Evolutionary conservation across 345 rosid genomes (phyloP).

Genomic region (Eucalyptus pauciflora): DNA sequence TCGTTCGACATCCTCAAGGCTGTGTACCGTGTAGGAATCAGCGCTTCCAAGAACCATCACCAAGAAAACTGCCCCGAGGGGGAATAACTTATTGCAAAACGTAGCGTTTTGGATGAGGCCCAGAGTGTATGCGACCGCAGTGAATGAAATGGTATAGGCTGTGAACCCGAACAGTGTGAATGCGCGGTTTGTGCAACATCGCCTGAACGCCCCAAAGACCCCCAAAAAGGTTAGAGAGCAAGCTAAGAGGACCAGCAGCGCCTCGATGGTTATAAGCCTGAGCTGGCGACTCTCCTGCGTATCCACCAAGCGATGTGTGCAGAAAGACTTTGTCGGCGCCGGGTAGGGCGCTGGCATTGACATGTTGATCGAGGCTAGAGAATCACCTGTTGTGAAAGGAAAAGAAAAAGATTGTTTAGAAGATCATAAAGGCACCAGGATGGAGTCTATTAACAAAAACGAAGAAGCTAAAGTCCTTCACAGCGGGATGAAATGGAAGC

Average conservation of each 20-base stretch:
- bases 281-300: neutral
- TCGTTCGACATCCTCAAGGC: neutral
- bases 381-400: neutral
- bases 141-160: neutral
- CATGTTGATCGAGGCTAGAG: neutral
- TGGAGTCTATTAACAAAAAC: neutral
- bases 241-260: neutral
- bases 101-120: neutral
- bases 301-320: fast-evolving
- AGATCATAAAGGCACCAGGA: neutral
- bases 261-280: neutral
- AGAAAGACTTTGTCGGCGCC: neutral
- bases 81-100: neutral
- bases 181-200: neutral
- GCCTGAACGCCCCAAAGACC: neutral
- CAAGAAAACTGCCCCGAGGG: neutral
- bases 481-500: neutral
- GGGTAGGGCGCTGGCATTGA: neutral
- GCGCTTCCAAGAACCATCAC: neutral
- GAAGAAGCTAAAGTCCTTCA: neutral
- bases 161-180: fast-evolving
- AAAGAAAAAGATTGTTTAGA: neutral
- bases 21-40: neutral
- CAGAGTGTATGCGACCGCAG: neutral
- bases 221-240: neutral